phyloP scores from a whole-genome alignment of 2,329 filamentous ascomycete genomes.

The Cercospora sp. region DNA sequence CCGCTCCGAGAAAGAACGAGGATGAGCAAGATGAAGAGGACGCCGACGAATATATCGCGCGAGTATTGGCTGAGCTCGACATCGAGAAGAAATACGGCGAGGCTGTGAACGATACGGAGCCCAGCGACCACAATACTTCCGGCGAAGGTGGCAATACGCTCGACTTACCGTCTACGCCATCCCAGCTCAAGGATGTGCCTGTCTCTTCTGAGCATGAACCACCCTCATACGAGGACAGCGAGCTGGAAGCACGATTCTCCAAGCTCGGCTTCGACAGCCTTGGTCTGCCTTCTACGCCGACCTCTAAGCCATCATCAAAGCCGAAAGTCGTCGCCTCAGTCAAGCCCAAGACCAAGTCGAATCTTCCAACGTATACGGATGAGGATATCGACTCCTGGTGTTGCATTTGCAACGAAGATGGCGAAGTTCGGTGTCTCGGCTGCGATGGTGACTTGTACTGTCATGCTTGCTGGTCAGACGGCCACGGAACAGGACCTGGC shows the following conservation, averaged over 20 bases:
- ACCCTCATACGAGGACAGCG: constrained; percentile 43
- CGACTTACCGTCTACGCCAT: constrained; percentile 38
- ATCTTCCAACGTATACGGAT: constrained; percentile 55
- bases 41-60: constrained; percentile 49
- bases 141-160: constrained; percentile 8
- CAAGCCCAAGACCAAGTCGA: constrained; percentile 37
- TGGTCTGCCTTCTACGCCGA: constrained; percentile 50
- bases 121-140: background rate
- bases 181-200: constrained; percentile 26
- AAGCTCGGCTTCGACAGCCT: constrained; percentile 47
- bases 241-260: constrained; percentile 48
- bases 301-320: constrained; percentile 41
- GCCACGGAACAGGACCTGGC: constrained; percentile 69
- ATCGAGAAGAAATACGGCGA: constrained; percentile 44
- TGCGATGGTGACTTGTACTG: constrained; percentile 75
- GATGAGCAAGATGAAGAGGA: constrained; percentile 41
- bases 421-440: constrained; percentile 68
- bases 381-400: constrained; percentile 78
- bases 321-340: constrained; percentile 25
- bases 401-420: constrained; percentile 78
- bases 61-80: constrained; percentile 49
- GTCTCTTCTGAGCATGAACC: constrained; percentile 26
- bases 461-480: constrained; percentile 74
- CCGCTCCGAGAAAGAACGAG: constrained; percentile 22
- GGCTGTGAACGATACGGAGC: constrained; percentile 11